Base-by-base conservation (phyloP, 2,329 filamentous ascomycete genomes). In the Didymella keratinophila region DNA sequence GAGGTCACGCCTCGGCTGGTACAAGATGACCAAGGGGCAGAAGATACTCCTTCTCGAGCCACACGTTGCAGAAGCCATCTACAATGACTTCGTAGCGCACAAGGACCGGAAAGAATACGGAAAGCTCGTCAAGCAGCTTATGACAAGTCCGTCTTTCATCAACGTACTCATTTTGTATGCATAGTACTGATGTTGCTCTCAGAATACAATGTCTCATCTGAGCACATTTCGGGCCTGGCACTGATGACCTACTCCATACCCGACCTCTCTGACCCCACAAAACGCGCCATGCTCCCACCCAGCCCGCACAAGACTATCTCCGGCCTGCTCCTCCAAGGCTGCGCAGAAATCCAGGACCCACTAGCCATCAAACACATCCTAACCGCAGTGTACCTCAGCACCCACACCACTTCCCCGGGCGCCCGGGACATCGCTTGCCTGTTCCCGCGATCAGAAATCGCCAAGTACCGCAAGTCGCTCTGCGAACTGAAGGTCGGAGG, bases 331-430 rank as follows among this genome's bases (percentile, higher is more conserved):
- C 63, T 76, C 4, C 56, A 75, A 41, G 73, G 68, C 11, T 73
- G 71, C 56, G 69, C 66, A 9, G 64, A 69, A 14, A 65, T 65
- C n/a, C 58, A 61, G 48, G 74, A 76, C 5, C 61, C 66, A 2
- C 54, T 69, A 7, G 69, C 74, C 9, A 68, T 70, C 11, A 60
- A 74, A 8, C 69, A 73, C 49, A 64, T 75, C 37, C 43, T 75
- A 28, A 66, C 60, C n/a, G 69, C 67, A 20, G 61, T 72, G 16
- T 67, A 71, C 53, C 57, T 66, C 11, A 65, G 52, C 42, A 56
- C 36, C 18, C 37, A 55, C 20, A 66, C 58, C 20, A 28, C 48
- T 10, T 30, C 63, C 9, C 44, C 52, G 4, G 49, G 46, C 30
- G 62, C 57, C 6, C 60, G 49, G 18, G 63, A 69, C 6, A 54